Evolutionary conservation across 495 filamentous ascomycete genomes (phyloP), one percentile per base, ranked within the genome.

Genomic region (Annulohypoxylon stygium): DNA sequence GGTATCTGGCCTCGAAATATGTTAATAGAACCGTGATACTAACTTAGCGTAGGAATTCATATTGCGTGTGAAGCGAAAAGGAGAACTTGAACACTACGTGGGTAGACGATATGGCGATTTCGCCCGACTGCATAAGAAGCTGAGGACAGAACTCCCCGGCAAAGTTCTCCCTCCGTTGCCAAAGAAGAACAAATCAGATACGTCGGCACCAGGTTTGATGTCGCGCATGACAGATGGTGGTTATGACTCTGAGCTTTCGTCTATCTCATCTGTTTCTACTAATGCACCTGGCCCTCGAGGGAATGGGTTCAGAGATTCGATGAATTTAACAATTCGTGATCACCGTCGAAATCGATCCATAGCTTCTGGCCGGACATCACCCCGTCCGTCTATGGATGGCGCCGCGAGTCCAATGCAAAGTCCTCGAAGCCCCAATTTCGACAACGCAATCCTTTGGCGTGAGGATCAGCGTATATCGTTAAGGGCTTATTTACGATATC

Each of bases 401-500:
- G 37, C 67, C 14, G 11, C 55, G 20, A 77, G 72, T 47, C 65
- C 69, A 3, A 36, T 23, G 30, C 43, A 47, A n/a, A 74, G 71
- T 18, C 61, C 67, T 0, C 74, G 60, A 12, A 74, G 71, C 14
- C 61, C 67, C 0, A 74, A 61, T 51, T 50, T 65, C 58, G 76
- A 79, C 12, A 79, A 79, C 30, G 82, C 90, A 2, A 82, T 91
- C 0, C 86, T 99, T 16, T 96, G 91, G 81, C 88, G 96, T 16
- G 96, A 99, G 81, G 93, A 91, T 67, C 96, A 99, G 80, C 88
- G 96, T 65, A 91, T 99, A 36, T 97, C 95, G 3, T 84, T 98
- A 10, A 89, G 96, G 47, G 95, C 97, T 3, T 98, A 96, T 77
- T 81, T 99, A 18, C 88, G 96, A 11, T 92, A 88, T 2, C 84